Conservation (phyloP, 306 rosid species). For the Lithocarpus polystachyus region DNA sequence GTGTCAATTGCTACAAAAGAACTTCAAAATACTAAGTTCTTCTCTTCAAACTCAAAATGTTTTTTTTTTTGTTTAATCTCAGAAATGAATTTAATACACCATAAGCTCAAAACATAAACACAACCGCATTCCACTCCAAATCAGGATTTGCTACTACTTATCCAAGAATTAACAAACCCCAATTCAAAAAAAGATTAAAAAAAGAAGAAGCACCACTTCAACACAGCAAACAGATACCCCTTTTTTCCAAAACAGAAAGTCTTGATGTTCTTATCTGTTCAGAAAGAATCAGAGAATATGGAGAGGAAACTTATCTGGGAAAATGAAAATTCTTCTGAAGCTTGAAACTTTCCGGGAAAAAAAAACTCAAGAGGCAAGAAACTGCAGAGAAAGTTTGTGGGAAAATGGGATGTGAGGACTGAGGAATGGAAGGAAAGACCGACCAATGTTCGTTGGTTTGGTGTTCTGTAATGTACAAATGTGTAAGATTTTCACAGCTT, state of each 20-base stretch:
- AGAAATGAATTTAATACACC: background rate
- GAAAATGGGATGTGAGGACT: constrained; percentile 23
- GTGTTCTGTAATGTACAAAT: constrained; percentile 14
- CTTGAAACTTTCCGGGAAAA: constrained; percentile 25
- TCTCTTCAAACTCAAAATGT: constrained; percentile 19
- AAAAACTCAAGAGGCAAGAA: constrained; percentile 15
- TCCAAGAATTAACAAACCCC: constrained; percentile 33
- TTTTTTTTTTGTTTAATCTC: constrained; percentile 2
- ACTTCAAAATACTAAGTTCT: constrained; percentile 25
- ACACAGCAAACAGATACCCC: constrained; percentile 9
- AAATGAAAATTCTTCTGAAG: constrained; percentile 18
- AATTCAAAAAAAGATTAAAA: constrained; percentile 32
- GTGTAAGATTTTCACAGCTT: constrained; percentile 39
- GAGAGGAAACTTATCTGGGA: constrained; percentile 48
- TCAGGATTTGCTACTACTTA: constrained; percentile 33
- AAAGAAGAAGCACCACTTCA: constrained; percentile 18
- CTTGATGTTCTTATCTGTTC: background rate
- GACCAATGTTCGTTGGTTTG: constrained; percentile 26
- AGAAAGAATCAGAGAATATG: background rate
- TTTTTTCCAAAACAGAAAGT: constrained; percentile 9
- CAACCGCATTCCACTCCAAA: constrained; percentile 34
- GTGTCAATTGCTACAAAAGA: constrained; percentile 2
- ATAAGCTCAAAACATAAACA: constrained; percentile 6
- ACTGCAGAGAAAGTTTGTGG: background rate
- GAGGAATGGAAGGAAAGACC: constrained; percentile 22